phyloP scores from a whole-genome alignment of 2,329 filamentous ascomycete species.

The Neopestalotiopsis rosae region DNA sequence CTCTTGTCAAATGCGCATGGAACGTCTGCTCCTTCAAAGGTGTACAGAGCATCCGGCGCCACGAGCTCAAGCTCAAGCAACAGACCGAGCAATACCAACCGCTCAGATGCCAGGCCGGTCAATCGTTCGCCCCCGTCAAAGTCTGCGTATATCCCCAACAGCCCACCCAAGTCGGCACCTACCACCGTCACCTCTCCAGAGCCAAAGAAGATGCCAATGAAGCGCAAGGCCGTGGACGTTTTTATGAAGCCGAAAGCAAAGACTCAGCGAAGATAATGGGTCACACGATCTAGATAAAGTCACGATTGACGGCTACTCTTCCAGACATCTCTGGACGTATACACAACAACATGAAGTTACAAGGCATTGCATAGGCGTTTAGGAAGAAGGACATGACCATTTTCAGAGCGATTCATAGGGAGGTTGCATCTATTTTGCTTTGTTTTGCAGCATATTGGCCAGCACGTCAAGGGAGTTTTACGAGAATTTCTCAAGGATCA shows the following conservation, averaged over 20 bases:
- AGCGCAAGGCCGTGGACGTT: conserved; percentile 52
- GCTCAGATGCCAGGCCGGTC: not conserved
- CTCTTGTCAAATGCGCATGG: conserved; percentile 7
- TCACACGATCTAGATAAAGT: no score
- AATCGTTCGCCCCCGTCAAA: not conserved
- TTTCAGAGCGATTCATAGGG: not conserved
- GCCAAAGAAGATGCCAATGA: conserved; percentile 32
- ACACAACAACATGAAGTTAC: not conserved
- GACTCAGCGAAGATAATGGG: conserved; percentile 23
- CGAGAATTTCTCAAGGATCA: not conserved
- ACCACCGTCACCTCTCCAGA: conserved; percentile 20
- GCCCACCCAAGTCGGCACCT: conserved; percentile 19
- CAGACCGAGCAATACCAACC: not conserved
- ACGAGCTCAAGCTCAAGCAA: not conserved
- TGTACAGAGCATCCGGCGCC: not conserved
- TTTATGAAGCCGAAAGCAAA: conserved; percentile 56
- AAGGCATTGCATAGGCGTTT: not conserved
- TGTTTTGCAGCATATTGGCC: not conserved
- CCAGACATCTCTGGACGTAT: not conserved
- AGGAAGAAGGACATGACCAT: not conserved
- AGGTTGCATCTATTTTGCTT: not conserved
- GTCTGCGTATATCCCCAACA: not conserved
- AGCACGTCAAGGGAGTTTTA: not conserved
- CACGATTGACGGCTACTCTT: not conserved
- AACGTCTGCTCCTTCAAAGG: not conserved